A percentile compares a stretch with the other conserved stretches of the same genome.
Evolutionary conservation across 257 asterid species (phyloP).

Genomic region (Solanum corneliomulleri): DNA sequence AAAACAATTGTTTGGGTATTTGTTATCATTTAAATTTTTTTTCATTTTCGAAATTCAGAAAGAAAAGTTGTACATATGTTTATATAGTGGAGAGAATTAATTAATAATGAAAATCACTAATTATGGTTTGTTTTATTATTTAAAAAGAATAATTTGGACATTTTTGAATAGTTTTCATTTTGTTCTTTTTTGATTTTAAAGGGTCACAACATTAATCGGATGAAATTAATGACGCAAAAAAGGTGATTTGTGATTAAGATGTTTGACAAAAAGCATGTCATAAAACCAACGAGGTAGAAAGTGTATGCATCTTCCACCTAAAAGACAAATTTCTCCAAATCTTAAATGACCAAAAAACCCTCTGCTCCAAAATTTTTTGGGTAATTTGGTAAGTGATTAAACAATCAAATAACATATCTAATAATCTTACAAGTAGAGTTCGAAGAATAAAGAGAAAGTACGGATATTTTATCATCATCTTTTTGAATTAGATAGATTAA

Average conservation of each 20-base stretch:
- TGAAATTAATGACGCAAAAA: not conserved
- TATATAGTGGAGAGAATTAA: not conserved
- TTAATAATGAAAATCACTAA: not conserved
- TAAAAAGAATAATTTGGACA: not conserved
- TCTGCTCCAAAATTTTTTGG: no score
- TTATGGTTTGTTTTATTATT: not conserved
- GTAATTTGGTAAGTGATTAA: no score
- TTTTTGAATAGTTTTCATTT: not conserved
- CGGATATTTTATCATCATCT: accelerated
- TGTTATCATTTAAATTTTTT: not conserved
- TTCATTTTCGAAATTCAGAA: not conserved
- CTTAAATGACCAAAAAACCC: not conserved
- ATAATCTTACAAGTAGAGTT: no score
- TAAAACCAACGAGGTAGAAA: slow-evolving; percentile 18
- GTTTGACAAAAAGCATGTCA: slow-evolving; percentile 9
- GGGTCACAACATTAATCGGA: not conserved
- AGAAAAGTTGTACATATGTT: not conserved
- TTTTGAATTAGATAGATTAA: no score
- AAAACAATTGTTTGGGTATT: not conserved
- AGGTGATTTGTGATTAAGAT: slow-evolving; percentile 19
- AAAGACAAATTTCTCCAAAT: not conserved
- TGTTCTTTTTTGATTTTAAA: not conserved
- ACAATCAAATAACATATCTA: no score
- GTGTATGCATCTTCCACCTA: slow-evolving; percentile 1
- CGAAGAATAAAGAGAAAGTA: no score